Evolutionary conservation across 768 basidiomycete species (phyloP), one percentile per base, ranked within the genome.

Genomic region (Collybiopsis luxurians): DNA sequence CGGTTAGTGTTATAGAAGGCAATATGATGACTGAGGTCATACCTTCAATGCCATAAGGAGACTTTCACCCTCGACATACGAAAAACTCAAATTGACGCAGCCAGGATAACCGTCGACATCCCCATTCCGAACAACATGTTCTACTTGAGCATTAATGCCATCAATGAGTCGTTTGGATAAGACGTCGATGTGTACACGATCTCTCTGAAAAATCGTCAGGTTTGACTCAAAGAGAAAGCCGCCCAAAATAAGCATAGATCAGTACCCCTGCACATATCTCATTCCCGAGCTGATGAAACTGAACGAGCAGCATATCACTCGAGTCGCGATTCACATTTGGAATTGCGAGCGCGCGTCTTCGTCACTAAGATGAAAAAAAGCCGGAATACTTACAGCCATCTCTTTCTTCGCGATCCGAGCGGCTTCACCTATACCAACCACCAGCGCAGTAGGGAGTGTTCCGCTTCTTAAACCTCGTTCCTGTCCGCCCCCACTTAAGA

Each of bases 21-120:
- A 17, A 51, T 36, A 56, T 2, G 53, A 48, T 26, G 44, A 21
- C 24, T 13, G 9, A 13, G 48, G 27, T 63, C 75, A 55, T 60
- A 89, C 94, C 83, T 99, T 99, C 63, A 99, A 72, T 11, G 96
- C 95, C 97, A 99, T 99, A 59, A 99, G 72, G 61, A 99, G 80
- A 70, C 91, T 94, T 73, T 98, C 96, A 23, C 96, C 96, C 70
- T 98, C 96, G 36, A 98, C 95, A 67, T 97, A 98, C 2, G 95
- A 85, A 69, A 98, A 98, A 61, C 90, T 92, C 42, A 98, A 80
- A 71, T 98, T 98, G 68, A 98, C 84, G 69, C 97, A 99, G 39
- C 97, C 97, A 0, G 95, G 87, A 72, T 96, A 99, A 21, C 97
- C 97, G 56, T 87, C 79, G 0, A 80, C 74, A 68, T 98, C 96